Evolutionary conservation across 108 stramenopile species (phyloP).

Genomic region (Nitzschia sp.): DNA sequence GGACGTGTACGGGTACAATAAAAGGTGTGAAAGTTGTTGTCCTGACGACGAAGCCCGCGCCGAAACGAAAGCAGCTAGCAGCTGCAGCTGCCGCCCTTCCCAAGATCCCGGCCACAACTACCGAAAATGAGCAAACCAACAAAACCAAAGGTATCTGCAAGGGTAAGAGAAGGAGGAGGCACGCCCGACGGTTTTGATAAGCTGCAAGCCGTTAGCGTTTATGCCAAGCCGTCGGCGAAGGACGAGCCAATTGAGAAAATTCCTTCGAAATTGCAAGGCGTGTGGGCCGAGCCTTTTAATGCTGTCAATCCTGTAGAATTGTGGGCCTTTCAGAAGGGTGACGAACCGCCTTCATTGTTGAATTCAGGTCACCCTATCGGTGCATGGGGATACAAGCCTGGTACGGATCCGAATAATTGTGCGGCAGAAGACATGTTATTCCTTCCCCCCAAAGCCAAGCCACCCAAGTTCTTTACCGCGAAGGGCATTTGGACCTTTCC

Average conservation of each 20-base stretch:
- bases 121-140: too few species aligned
- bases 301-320: slow-evolving; percentile 10
- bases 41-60: neutral
- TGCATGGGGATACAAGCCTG: slow-evolving; percentile 27
- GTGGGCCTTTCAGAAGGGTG: slow-evolving; percentile 9
- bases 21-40: neutral
- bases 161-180: slow-evolving; percentile 8
- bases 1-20: too few species aligned
- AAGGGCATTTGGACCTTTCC: slow-evolving; percentile 15
- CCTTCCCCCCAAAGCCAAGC: slow-evolving; percentile 15
- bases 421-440: slow-evolving; percentile 13
- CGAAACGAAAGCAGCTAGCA: too few species aligned
- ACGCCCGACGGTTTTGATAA: slow-evolving; percentile 9
- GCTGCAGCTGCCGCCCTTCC: too few species aligned
- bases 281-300: slow-evolving; percentile 15
- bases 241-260: slow-evolving; percentile 4
- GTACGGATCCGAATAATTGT: slow-evolving; percentile 10
- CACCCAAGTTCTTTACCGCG: slow-evolving; percentile 12
- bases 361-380: slow-evolving; percentile 7
- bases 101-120: too few species aligned
- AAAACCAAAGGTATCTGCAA: slow-evolving; percentile 4
- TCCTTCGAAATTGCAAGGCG: slow-evolving; percentile 12
- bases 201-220: neutral
- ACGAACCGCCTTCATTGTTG: slow-evolving; percentile 7
- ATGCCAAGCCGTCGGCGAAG: slow-evolving; percentile 4